Evolutionary conservation across 1,284 basidiomycete genomes (phyloP).

Genomic region (Laetiporus sulphureus): DNA sequence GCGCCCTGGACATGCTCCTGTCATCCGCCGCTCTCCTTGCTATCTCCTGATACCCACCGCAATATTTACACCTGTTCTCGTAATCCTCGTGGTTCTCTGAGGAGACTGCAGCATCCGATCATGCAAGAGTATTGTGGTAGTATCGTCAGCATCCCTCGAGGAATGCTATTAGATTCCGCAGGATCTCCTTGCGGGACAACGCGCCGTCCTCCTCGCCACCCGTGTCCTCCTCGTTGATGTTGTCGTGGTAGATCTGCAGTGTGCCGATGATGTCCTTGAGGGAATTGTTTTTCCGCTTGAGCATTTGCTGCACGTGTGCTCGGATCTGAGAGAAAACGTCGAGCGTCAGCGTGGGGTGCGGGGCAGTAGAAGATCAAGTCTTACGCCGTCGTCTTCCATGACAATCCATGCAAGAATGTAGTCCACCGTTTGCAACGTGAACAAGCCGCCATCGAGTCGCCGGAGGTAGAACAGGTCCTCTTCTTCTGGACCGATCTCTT

Average conservation of each 20-base stretch:
- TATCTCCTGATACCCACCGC: slow-evolving; percentile 7
- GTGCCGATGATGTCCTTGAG: slow-evolving; percentile 61
- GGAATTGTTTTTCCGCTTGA: slow-evolving; percentile 64
- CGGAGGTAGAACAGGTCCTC: slow-evolving; percentile 80
- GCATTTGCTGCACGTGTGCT: slow-evolving; percentile 66
- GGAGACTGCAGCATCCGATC: too few species aligned
- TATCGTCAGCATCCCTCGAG: slow-evolving; percentile 36
- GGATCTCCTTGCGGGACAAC: slow-evolving; percentile 61
- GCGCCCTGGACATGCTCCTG: slow-evolving; percentile 91
- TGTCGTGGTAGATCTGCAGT: slow-evolving; percentile 62
- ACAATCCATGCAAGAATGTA: slow-evolving; percentile 92
- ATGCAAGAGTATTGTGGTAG: slow-evolving; percentile 12
- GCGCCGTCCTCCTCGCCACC: slow-evolving; percentile 26
- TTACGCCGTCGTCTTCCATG: slow-evolving; percentile 97
- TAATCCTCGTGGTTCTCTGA: neutral
- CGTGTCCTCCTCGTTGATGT: slow-evolving; percentile 52
- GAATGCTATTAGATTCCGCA: slow-evolving; percentile 62
- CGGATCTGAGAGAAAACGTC: slow-evolving; percentile 46
- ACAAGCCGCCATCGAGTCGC: slow-evolving; percentile 81
- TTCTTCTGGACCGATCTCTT: slow-evolving; percentile 54
- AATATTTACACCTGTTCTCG: neutral
- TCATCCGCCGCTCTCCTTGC: slow-evolving; percentile 47
- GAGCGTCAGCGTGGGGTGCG: slow-evolving; percentile 2
- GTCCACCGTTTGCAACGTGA: slow-evolving; percentile 86
- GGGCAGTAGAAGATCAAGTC: slow-evolving; percentile 22